Base-by-base conservation (phyloP, 768 basidiomycete genomes). In the Suillus decipiens region DNA sequence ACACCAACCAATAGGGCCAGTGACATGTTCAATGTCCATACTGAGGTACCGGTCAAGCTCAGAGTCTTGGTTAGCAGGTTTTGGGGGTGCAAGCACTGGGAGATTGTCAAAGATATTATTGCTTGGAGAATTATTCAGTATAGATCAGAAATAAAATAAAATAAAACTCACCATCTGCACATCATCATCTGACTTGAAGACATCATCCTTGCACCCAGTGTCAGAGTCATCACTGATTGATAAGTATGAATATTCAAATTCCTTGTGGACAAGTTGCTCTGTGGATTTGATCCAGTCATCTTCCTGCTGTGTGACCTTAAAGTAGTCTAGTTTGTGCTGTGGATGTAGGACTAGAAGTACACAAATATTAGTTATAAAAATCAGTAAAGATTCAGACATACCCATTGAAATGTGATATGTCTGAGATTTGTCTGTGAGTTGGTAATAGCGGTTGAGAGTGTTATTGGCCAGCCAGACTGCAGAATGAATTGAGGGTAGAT, bases 81-180 rank as follows among this genome's bases (percentile, higher is more conserved):
- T 77, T 76, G 19, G 34, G 19, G 42, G 22, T 50, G 48, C 33
- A 34, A 69, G 67, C 3, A 63, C 61, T 1, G 69, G 73, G 7
- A 78, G 67, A n/a, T 69, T 60, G 61, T 78, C 72, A 48, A 78
- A 77, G 0, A 76, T 74, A 62, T 77, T 77, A 11, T 42, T 12
- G 24, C 33, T 54, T 51, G 55, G 31, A 31, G 17, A 39, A 10
- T 42, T 2, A 33, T 12, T 59, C 15, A 59, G 58, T 15, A 50
- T 7, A 37, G 11, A 9, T 37, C 3, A 5, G 9, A 36, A 57
- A 8, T 12, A 57, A 36, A 57, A 37, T 28, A 3, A 41, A 19
- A 22, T n/a, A 57, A 41, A 41, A 31, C 5, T 7, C 3, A 39
- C 14, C 28, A 28, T 57, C 14, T 1, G 7, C 2, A 19, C 5